Evolutionary conservation across 148 eudicot genomes (phyloP).

Genomic region (Nyssa sinensis): DNA sequence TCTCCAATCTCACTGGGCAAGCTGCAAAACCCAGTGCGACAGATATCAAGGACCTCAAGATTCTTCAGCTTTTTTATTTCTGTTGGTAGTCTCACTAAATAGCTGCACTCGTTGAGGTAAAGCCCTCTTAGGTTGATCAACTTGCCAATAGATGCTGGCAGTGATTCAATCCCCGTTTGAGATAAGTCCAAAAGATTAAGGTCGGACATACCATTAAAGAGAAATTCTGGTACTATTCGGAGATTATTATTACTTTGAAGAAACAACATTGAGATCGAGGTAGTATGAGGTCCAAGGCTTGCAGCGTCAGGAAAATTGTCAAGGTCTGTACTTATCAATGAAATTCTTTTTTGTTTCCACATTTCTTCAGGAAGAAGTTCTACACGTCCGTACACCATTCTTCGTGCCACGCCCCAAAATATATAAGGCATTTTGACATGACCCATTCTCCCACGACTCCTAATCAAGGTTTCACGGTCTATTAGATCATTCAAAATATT

Average conservation of each 20-base stretch:
- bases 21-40: conserved; percentile 19
- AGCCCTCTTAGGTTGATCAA: conserved; percentile 22
- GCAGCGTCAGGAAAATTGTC: conserved; percentile 18
- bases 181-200: conserved; percentile 24
- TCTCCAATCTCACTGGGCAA: conserved; percentile 15
- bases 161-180: conserved; percentile 13
- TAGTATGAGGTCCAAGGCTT: conserved; percentile 23
- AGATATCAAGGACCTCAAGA: conserved; percentile 30
- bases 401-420: conserved; percentile 23
- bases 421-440: conserved; percentile 25
- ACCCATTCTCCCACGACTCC: conserved; percentile 5
- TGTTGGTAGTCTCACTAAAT: conserved; percentile 15
- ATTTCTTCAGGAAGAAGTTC: conserved; percentile 13
- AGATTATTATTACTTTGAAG: conserved; percentile 23
- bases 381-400: conserved; percentile 12
- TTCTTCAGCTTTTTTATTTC: conserved; percentile 16
- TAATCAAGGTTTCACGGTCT: conserved; percentile 1
- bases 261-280: conserved; percentile 18
- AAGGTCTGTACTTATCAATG: conserved; percentile 16
- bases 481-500: not conserved
- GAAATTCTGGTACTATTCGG: conserved; percentile 11
- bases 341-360: conserved; percentile 23
- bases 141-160: conserved; percentile 22
- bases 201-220: conserved; percentile 22
- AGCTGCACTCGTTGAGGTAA: conserved; percentile 21